A percentile compares a stretch with the other conserved stretches of the same genome.
Evolutionary conservation across 2,329 filamentous ascomycete genomes (phyloP).

Genomic region (Pyrenophora tritici-repentis): DNA sequence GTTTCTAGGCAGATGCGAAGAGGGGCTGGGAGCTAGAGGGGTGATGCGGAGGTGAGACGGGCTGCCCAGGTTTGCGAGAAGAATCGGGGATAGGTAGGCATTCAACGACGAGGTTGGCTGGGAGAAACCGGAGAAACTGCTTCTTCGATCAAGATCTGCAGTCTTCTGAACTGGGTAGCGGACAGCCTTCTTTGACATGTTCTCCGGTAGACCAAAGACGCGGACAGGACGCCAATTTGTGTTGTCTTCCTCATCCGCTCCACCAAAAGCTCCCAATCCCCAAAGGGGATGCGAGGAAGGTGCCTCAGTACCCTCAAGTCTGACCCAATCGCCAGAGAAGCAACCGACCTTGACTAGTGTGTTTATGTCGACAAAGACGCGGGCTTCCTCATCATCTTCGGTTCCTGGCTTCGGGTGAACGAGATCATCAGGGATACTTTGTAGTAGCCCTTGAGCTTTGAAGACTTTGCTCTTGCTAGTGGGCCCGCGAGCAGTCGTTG

Average conservation of each 20-base stretch:
- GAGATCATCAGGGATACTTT: constrained; percentile 73
- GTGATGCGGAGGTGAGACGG: constrained; percentile 80
- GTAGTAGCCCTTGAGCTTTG: constrained; percentile 77
- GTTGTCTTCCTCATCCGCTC: constrained; percentile 65
- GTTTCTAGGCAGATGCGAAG: constrained; percentile 36
- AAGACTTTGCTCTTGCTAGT: constrained; percentile 78
- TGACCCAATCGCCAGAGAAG: constrained; percentile 97
- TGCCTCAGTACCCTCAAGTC: constrained; percentile 76
- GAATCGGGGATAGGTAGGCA: constrained; percentile 80
- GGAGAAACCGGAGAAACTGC: constrained; percentile 53
- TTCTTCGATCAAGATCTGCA: constrained; percentile 48
- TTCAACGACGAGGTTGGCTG: constrained; percentile 32
- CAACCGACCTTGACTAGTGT: constrained; percentile 88
- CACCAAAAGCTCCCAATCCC: constrained; percentile 69
- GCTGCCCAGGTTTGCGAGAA: constrained; percentile 82
- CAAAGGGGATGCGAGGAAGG: constrained; percentile 71
- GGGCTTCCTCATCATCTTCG: constrained; percentile 85
- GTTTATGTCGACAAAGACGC: constrained; percentile 87
- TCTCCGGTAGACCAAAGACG: constrained; percentile 86
- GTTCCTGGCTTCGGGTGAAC: constrained; percentile 81
- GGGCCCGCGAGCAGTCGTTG: constrained; percentile 74
- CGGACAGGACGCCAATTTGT: constrained; percentile 80
- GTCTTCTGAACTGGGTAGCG: constrained; percentile 60
- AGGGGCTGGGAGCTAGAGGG: constrained; percentile 63
- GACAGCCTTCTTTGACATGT: constrained; percentile 58